Conservation (phyloP, 2,329 filamentous ascomycete genomes). For the Rosellinia necatrix region DNA sequence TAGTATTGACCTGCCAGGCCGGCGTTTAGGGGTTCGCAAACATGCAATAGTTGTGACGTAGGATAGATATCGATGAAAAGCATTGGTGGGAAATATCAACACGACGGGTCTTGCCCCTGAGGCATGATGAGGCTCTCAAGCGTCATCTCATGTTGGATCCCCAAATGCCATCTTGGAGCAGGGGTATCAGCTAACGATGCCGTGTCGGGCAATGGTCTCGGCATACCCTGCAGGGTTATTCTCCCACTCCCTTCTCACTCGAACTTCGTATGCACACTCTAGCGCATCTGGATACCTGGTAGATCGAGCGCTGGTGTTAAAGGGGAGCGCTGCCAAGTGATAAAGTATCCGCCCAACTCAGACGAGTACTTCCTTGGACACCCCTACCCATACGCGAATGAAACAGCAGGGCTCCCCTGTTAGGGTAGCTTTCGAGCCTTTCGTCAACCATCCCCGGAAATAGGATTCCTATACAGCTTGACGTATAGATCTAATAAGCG, state of each 20-base stretch:
- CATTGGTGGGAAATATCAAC: not conserved
- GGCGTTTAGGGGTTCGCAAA: not conserved
- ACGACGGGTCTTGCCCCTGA: not conserved
- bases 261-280: not conserved
- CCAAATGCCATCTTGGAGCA: not conserved
- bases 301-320: not conserved
- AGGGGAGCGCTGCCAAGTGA: constrained; percentile 12
- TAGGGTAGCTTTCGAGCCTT: not conserved
- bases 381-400: constrained; percentile 19
- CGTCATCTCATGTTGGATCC: constrained; percentile 5
- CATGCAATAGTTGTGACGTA: not conserved
- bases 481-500: not conserved
- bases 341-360: constrained; percentile 5
- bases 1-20: not conserved
- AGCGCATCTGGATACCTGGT: too few species aligned
- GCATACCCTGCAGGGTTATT: not conserved
- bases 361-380: constrained; percentile 4
- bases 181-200: not conserved
- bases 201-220: not conserved
- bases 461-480: not conserved
- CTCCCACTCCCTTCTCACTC: not conserved
- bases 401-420: constrained; percentile 21
- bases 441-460: not conserved
- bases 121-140: constrained; percentile 12
- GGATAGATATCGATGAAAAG: not conserved